Conservation (phyloP, 2,329 filamentous ascomycete species). For the Ophiostoma montium region DNA sequence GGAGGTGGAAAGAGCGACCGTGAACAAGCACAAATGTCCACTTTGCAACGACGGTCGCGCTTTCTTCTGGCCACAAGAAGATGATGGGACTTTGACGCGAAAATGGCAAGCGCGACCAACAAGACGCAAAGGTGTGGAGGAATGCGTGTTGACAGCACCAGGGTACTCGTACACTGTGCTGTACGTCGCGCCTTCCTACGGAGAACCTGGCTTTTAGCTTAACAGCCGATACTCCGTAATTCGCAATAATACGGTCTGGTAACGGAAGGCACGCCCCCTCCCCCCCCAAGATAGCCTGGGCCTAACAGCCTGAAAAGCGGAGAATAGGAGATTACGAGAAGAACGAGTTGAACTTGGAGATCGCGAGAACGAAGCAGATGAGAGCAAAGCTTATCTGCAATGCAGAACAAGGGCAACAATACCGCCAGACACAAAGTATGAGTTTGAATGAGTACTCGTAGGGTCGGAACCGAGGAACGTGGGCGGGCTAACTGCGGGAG, state of each 20-base stretch:
- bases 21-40: not conserved
- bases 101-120: slow-evolving; percentile 4
- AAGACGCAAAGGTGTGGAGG: not conserved
- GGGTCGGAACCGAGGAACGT: too few species aligned
- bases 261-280: not conserved
- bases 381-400: not conserved
- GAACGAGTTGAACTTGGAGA: too few species aligned
- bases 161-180: not conserved
- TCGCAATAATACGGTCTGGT: not conserved
- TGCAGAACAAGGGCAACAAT: too few species aligned
- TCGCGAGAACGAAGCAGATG: not conserved
- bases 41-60: not conserved
- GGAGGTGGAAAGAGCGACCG: not conserved
- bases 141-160: not conserved
- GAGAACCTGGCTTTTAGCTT: slow-evolving; percentile 1
- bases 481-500: too few species aligned
- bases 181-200: slow-evolving; percentile 6
- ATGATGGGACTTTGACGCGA: not conserved
- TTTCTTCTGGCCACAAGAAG: not conserved
- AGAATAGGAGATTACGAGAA: slow-evolving; percentile 4
- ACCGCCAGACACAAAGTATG: too few species aligned
- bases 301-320: not conserved
- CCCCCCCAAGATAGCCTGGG: not conserved
- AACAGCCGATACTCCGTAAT: not conserved
- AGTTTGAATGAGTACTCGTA: too few species aligned